phyloP scores from a whole-genome alignment of 2,329 filamentous ascomycete genomes.

The Neonectria magnoliae region DNA sequence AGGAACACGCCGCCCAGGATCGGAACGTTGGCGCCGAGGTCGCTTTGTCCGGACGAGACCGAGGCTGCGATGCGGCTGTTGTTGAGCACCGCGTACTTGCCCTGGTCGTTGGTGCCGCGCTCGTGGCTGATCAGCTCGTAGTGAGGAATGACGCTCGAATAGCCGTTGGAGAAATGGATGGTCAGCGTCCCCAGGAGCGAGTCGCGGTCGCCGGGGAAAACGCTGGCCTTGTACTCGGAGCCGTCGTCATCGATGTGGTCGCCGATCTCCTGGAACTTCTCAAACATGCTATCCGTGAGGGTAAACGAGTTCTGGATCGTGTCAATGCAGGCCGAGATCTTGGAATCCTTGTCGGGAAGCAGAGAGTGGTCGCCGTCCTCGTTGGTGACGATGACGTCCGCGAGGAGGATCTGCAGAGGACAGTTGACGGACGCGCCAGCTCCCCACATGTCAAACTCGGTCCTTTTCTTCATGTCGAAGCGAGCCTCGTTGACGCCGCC shows the following conservation, averaged over 20 bases:
- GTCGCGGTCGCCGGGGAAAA: constrained; percentile 6
- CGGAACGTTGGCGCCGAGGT: constrained; percentile 15
- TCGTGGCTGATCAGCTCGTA: constrained; percentile 22
- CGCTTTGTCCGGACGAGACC: constrained; percentile 7
- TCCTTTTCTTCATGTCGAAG: constrained; percentile 9
- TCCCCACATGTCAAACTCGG: constrained; percentile 23
- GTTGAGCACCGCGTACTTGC: constrained; percentile 18
- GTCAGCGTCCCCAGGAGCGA: constrained; percentile 14
- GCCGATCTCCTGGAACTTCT: constrained; percentile 15
- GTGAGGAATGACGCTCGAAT: constrained; percentile 18
- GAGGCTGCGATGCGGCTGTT: constrained; percentile 17
- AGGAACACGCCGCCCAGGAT: constrained; percentile 19
- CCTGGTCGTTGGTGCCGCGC: constrained; percentile 17
- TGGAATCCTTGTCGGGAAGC: constrained; percentile 1
- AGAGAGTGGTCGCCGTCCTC: constrained; percentile 22
- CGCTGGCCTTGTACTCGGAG: neutral
- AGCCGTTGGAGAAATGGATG: constrained; percentile 17
- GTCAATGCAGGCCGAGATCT: constrained; percentile 21
- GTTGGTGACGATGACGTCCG: constrained; percentile 18
- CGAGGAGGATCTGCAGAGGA: constrained; percentile 17
- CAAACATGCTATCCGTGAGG: constrained; percentile 18
- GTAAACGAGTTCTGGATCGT: constrained; percentile 23
- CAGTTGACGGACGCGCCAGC: constrained; percentile 18
- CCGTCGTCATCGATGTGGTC: constrained; percentile 20
- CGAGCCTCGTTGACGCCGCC: constrained; percentile 18